Evolutionary conservation across 2,329 filamentous ascomycete genomes (phyloP).

Genomic region (Alternaria rosae): DNA sequence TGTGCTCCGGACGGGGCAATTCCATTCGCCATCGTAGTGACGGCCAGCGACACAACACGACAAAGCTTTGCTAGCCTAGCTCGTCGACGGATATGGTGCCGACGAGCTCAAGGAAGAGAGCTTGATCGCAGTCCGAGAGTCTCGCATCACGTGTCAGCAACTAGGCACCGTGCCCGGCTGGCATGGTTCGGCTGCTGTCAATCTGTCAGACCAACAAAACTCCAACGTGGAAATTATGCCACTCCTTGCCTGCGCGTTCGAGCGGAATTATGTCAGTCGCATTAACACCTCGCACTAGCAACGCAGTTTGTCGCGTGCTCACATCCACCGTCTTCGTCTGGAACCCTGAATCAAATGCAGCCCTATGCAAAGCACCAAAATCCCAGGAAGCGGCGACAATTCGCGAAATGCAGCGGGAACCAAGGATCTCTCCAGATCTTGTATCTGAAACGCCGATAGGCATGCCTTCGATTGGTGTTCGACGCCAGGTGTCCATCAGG

Average conservation of each 20-base stretch:
- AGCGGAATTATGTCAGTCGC: background rate
- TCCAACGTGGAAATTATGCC: background rate
- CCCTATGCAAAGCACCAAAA: background rate
- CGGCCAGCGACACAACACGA: background rate
- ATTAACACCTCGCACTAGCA: background rate
- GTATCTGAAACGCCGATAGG: constrained; percentile 23
- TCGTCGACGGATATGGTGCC: constrained; percentile 7
- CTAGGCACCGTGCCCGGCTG: background rate
- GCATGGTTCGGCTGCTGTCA: background rate
- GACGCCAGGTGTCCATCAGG: constrained; percentile 26
- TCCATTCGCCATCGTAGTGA: constrained; percentile 13
- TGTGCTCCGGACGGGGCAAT: constrained; percentile 12
- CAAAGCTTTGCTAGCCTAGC: constrained; percentile 5
- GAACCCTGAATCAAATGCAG: constrained; percentile 1
- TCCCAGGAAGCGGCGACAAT: constrained; percentile 12
- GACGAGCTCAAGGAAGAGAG: background rate
- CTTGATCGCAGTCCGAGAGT: background rate
- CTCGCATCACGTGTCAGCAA: background rate
- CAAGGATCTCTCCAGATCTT: constrained; percentile 24
- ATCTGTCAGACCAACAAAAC: background rate
- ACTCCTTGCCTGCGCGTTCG: background rate
- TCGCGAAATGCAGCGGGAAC: constrained; percentile 24
- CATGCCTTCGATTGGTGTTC: constrained; percentile 22
- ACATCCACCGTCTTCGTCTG: background rate
- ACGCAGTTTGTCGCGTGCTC: constrained; percentile 12